Base-by-base conservation (phyloP, 257 asterid species). In the Nicotiana benthamiana region DNA sequence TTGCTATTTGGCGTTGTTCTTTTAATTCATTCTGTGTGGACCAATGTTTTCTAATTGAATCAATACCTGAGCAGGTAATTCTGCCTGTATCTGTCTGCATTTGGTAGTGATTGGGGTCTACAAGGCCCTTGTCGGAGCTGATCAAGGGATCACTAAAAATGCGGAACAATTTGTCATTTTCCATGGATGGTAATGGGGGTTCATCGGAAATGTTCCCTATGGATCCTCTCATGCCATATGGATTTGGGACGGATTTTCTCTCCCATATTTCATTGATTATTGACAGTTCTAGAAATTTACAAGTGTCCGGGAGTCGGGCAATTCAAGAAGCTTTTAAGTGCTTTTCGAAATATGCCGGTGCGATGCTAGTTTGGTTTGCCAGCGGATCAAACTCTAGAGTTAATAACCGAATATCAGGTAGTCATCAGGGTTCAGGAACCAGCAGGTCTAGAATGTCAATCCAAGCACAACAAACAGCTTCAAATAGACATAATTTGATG, bases 281-380 rank as follows among this genome's bases (percentile, higher is more conserved):
- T 59, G 92, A 90, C 79, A 82, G 84, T 86, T 89, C 98, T 5
- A 90, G 90, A 83, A 81, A 86, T 82, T 80, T 90, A 15, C 32
- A 30, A 30, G 3, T 30, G 32, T 30, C 91, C 62, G 98, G 98
- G 65, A 92, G 89, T 84, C 83, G 81, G 77, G 95, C 90, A 13
- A 86, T 94, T 84, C 90, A 89, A 82, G 97, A 91, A 85, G 95
- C 94, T 86, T 88, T 96, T 67, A 86, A 80, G 77, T 87, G 89
- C 82, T 83, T 94, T 86, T 90, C 98, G 7, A 96, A 88, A 80
- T 86, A 90, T 51, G 89, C 97, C 0, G 96, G 98, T 54, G 90
- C 93, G 15, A 80, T 96, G 65, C 87, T 90, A 68, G 53, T 94
- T 77, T 88, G 97, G 97, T 75, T 89, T 80, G 91, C 92, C 34